A percentile compares a stretch with the other conserved stretches of the same genome.
These are phyloP conservation scores for Lodderomyces orthopsilosis DNA, from an alignment of 1,139 yeast species.

Conservation along the genomic window DNA sequence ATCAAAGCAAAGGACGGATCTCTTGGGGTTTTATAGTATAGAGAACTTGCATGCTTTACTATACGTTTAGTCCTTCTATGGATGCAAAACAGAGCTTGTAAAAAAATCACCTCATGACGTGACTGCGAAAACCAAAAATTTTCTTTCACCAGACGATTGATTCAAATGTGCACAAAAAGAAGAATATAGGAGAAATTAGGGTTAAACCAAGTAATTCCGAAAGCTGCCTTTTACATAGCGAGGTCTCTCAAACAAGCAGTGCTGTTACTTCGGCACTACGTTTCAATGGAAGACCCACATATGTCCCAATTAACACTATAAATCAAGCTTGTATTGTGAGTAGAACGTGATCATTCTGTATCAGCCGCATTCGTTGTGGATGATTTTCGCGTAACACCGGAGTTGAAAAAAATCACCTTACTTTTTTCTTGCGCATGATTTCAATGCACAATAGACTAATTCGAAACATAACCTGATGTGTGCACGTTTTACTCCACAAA, in stretches of 20 bases:
- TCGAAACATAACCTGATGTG: not conserved
- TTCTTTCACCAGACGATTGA: no score
- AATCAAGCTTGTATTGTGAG: no score
- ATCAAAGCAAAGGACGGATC: not conserved
- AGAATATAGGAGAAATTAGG: not conserved
- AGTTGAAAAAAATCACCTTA: not conserved
- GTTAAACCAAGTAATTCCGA: not conserved
- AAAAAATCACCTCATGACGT: constrained; percentile 4
- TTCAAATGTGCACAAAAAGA: not conserved
- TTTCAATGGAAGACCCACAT: no score
- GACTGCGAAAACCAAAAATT: constrained; percentile 2
- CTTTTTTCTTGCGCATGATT: not conserved
- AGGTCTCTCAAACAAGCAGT: no score
- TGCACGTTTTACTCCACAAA: not conserved
- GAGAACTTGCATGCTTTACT: no score
- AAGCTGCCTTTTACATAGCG: no score
- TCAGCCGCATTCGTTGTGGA: not conserved
- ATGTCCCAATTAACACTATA: no score
- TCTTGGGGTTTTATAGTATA: not conserved
- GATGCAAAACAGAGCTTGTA: no score
- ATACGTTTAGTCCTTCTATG: no score
- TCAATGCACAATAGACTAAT: not conserved
- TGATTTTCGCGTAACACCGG: not conserved
- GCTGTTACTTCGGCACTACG: no score
- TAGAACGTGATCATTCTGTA: no score